Evolutionary conservation across 2,329 filamentous ascomycete genomes (phyloP), one percentile per base, ranked within the genome.

Genomic region (Pyrenophora teres): DNA sequence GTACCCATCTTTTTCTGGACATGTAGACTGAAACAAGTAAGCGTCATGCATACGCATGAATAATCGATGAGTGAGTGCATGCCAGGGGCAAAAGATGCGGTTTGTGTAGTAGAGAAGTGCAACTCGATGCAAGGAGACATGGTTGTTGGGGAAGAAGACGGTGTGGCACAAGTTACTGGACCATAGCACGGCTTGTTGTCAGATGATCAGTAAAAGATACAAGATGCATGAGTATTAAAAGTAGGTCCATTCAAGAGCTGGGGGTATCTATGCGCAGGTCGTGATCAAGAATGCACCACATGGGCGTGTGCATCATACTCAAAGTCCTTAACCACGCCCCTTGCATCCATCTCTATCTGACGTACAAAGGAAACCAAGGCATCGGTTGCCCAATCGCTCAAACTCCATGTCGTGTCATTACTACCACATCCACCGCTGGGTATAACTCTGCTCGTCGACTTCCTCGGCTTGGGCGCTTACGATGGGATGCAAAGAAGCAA

Each of bases 211-310:
- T 2, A 35, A 18, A 10, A 18, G 13, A 15, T 9, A 40, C n/a
- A 31, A 36, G 19, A n/a, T 12, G 18, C 1, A 23, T 13, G 19
- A 7, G 38, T 33, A 56, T 54, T 61, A 56, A 51, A 51, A 50
- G 23, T 59, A 43, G 39, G 49, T 57, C 57, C 40, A 55, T 61
- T 45, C 39, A 55, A 56, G 59, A 52, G 53, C 50, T 57, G 44
- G 53, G 60, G 60, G 60, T 63, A 63, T 63, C 60, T 63, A 60
- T 63, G 54, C 60, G 50, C 57, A 46, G 57, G 37, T 53, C 50
- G 39, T 52, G 52, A 57, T 52, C 50, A 61, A 57, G 46, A 61
- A 59, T 52, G 52, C 27, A 30, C 25, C 27, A 30, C 9, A 9
- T 30, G 7, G 27, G 3, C 27, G 10, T 9, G 27, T 30, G 27